These are phyloP conservation scores for Aureobasidium sp. DNA, from an alignment of 2,329 filamentous ascomycete genomes.

Conservation along the genomic window DNA sequence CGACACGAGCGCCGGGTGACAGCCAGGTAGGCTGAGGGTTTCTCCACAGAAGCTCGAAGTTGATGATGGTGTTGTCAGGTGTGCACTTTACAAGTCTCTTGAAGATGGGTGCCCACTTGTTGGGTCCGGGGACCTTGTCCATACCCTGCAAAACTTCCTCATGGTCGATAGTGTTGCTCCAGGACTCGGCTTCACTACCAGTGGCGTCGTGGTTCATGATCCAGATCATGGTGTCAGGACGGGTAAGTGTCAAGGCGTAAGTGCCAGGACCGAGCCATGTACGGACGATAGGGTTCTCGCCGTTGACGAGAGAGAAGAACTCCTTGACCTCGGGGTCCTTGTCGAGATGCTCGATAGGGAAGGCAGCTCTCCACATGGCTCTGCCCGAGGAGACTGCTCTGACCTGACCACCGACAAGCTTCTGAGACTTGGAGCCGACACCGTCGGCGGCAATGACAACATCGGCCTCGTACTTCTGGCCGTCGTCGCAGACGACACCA, in stretches of 20 bases:
- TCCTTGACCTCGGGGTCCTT: conserved; percentile 41
- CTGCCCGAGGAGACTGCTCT: conserved; percentile 28
- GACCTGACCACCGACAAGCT: conserved; percentile 39
- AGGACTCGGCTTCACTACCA: conserved; percentile 38
- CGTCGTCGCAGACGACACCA: conserved; percentile 31
- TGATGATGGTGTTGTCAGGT: conserved; percentile 41
- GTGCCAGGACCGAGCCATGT: conserved; percentile 38
- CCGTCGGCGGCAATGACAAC: conserved; percentile 29
- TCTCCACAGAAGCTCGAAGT: conserved; percentile 38
- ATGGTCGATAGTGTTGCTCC: conserved; percentile 41
- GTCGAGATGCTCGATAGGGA: conserved; percentile 37
- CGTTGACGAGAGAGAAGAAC: conserved; percentile 38
- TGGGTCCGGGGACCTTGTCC: conserved; percentile 37
- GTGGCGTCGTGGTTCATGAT: conserved; percentile 44
- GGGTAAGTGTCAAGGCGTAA: conserved; percentile 39
- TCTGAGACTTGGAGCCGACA: conserved; percentile 40
- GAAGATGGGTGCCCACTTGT: conserved; percentile 41
- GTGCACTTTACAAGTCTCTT: conserved; percentile 38
- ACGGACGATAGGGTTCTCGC: conserved; percentile 38
- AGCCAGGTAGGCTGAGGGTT: conserved; percentile 41
- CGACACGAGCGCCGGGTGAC: conserved; percentile 35
- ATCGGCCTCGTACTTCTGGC: conserved; percentile 37
- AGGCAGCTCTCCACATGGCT: conserved; percentile 27
- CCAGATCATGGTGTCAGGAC: conserved; percentile 43
- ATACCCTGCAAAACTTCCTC: conserved; percentile 40